These are phyloP conservation scores for Arachis monticola DNA, from an alignment of 331 rosid species.

Conservation along the genomic window DNA sequence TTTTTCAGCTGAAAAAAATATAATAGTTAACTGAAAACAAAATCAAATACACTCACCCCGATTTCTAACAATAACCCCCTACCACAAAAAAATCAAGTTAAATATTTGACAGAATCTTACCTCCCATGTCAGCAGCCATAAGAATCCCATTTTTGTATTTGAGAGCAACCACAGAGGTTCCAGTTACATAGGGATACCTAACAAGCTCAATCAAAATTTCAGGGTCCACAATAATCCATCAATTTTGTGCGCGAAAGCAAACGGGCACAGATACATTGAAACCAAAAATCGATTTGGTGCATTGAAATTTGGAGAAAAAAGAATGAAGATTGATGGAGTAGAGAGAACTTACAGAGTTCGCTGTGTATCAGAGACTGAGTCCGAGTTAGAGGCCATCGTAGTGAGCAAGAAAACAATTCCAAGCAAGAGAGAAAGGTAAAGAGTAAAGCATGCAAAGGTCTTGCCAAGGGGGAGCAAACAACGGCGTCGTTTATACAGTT, in stretches of 20 bases:
- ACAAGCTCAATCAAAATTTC: not conserved
- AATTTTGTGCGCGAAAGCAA: too few relatives aligned
- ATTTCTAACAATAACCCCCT: too few relatives aligned
- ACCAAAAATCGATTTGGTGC: too few relatives aligned
- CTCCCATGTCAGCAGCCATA: slow-evolving; percentile 91
- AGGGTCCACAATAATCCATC: slow-evolving; percentile 16
- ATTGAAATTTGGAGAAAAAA: too few relatives aligned
- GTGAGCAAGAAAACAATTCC: not conserved
- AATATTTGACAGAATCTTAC: not conserved
- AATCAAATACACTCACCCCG: too few relatives aligned
- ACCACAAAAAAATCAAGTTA: too few relatives aligned
- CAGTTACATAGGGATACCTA: slow-evolving; percentile 85
- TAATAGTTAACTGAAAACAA: too few relatives aligned
- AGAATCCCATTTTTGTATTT: slow-evolving; percentile 87
- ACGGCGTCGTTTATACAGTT: too few relatives aligned
- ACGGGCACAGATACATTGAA: not conserved
- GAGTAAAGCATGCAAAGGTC: too few relatives aligned
- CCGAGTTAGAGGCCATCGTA: slow-evolving; percentile 31
- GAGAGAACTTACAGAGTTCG: slow-evolving; percentile 61
- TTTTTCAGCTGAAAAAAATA: too few relatives aligned
- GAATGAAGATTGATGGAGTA: not conserved
- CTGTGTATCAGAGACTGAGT: slow-evolving; percentile 45
- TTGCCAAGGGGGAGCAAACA: too few relatives aligned
- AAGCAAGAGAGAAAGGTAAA: too few relatives aligned
- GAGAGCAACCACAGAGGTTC: slow-evolving; percentile 76